These are phyloP conservation scores for Fraxinus latifolia DNA, from an alignment of 305 asterid species.

Conservation along the genomic window DNA sequence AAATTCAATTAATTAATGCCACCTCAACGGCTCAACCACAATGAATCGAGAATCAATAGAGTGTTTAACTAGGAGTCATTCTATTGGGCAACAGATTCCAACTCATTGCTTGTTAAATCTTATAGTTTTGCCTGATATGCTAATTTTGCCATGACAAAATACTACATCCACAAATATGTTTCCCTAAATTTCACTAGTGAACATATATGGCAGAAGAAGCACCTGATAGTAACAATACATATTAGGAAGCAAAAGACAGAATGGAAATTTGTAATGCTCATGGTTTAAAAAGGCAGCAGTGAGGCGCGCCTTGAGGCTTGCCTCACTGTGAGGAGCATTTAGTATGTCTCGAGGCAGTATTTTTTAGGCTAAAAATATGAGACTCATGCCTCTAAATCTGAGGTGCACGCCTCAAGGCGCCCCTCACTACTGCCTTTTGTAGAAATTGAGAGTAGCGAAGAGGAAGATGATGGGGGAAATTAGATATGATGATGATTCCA, in stretches of 20 bases:
- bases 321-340: too few relatives aligned
- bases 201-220: not conserved
- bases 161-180: not conserved
- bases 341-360: too few relatives aligned
- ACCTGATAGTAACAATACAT: not conserved
- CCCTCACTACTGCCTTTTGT: too few relatives aligned
- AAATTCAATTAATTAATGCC: not conserved
- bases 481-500: too few relatives aligned
- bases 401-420: too few relatives aligned
- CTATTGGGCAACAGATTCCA: not conserved
- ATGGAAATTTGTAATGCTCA: not conserved
- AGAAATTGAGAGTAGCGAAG: too few relatives aligned
- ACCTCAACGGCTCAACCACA: not conserved
- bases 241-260: not conserved
- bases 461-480: too few relatives aligned
- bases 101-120: not conserved
- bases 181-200: not conserved
- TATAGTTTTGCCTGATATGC: not conserved
- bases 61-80: not conserved
- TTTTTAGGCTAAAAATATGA: too few relatives aligned
- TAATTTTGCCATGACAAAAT: slow-evolving; percentile 9
- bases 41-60: not conserved
- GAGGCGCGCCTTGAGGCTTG: too few relatives aligned
- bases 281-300: too few relatives aligned
- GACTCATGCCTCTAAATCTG: too few relatives aligned